These are phyloP conservation scores for Saccharomyces hybrid DNA, from an alignment of 1,139 yeast genomes.

Conservation along the genomic window DNA sequence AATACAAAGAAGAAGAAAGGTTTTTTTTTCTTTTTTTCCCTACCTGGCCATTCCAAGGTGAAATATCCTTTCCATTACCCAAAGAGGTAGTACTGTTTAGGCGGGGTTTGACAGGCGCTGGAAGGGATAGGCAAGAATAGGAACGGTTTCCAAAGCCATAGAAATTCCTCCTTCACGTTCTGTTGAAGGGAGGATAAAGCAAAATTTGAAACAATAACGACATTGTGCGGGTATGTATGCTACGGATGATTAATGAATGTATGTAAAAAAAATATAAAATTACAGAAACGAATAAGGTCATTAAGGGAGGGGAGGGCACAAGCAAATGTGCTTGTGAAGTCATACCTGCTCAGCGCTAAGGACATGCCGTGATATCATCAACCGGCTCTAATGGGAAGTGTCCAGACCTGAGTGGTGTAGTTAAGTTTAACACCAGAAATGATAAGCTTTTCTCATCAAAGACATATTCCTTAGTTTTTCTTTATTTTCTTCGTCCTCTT, in stretches of 20 bases:
- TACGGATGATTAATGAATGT: neutral
- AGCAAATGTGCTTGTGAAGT: neutral
- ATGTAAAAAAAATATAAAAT: neutral
- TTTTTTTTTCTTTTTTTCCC: neutral
- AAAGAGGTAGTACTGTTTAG: neutral
- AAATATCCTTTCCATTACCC: neutral
- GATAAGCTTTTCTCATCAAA: slow-evolving; percentile 5
- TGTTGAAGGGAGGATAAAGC: neutral
- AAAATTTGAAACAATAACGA: neutral
- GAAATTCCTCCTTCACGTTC: neutral
- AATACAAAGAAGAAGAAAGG: neutral
- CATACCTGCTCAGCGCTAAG: neutral
- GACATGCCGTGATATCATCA: neutral
- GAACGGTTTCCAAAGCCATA: neutral
- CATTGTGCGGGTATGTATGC: neutral
- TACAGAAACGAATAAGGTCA: neutral
- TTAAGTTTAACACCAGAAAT: slow-evolving; percentile 12
- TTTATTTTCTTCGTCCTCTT: slow-evolving; percentile 45
- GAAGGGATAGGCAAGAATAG: neutral
- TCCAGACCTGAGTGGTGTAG: neutral
- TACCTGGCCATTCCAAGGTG: neutral
- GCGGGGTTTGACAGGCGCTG: neutral
- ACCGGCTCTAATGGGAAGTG: neutral
- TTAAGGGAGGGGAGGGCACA: neutral
- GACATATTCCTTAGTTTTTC: slow-evolving; percentile 9